Conservation (phyloP, 2,329 filamentous ascomycete species). For the Arthrobotrys sinensis region DNA sequence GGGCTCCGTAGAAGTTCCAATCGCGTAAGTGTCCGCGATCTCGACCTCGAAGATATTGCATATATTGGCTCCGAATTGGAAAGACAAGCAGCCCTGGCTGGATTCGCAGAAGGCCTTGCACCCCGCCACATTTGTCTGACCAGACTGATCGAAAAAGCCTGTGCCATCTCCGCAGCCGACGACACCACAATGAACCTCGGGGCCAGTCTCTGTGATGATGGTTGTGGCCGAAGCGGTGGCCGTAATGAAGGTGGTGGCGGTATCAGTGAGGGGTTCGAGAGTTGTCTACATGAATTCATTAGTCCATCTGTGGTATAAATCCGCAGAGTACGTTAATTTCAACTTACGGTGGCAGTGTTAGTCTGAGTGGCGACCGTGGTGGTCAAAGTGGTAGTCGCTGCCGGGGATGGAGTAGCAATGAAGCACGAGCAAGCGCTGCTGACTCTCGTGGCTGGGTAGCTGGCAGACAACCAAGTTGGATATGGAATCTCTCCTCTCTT, state of each 20-base stretch:
- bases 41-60: slow-evolving; percentile 8
- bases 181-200: slow-evolving; percentile 11
- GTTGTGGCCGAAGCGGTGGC: slow-evolving; percentile 22
- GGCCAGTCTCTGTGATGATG: not conserved
- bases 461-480: slow-evolving; percentile 11
- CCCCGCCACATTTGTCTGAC: not conserved
- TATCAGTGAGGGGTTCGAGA: slow-evolving; percentile 18
- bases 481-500: slow-evolving; percentile 30
- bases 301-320: not conserved
- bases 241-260: slow-evolving; percentile 6
- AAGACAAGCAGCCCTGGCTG: not conserved
- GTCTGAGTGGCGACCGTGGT: slow-evolving; percentile 8
- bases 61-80: not conserved
- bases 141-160: not conserved
- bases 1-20: slow-evolving; percentile 4
- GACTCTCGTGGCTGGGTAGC: not conserved
- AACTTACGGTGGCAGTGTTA: slow-evolving; percentile 24
- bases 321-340: not conserved
- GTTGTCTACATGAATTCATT: not conserved
- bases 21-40: slow-evolving; percentile 10
- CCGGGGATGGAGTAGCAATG: slow-evolving; percentile 1
- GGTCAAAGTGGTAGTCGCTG: not conserved
- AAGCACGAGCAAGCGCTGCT: slow-evolving; percentile 13
- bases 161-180: slow-evolving; percentile 2
- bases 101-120: slow-evolving; percentile 5